Conservation (phyloP, 2,329 filamentous ascomycete genomes). For the Sarocladiaceae sp. region DNA sequence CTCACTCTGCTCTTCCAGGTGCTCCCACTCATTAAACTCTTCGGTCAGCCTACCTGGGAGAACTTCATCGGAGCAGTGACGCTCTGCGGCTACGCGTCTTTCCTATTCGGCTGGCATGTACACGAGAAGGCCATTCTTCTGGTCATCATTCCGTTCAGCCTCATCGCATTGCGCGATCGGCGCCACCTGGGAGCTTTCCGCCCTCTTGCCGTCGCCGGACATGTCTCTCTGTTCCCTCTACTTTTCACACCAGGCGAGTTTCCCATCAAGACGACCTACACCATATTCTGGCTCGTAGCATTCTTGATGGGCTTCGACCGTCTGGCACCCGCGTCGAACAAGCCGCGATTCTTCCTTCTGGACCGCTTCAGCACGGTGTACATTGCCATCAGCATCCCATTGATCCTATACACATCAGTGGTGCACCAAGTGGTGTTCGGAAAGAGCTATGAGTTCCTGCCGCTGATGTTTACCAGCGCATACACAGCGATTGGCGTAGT, state of each 20-base stretch:
- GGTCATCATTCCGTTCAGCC: slow-evolving; percentile 90
- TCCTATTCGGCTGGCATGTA: slow-evolving; percentile 97
- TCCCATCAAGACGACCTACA: slow-evolving; percentile 90
- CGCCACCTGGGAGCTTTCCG: slow-evolving; percentile 89
- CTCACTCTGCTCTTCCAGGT: slow-evolving; percentile 80
- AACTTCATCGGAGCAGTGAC: slow-evolving; percentile 86
- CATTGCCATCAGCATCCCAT: slow-evolving; percentile 81
- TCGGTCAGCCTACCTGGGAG: slow-evolving; percentile 74
- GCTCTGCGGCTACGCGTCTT: slow-evolving; percentile 91
- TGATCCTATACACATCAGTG: slow-evolving; percentile 85
- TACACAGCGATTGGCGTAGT: slow-evolving; percentile 94
- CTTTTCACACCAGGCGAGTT: slow-evolving; percentile 92
- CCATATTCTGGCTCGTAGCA: slow-evolving; percentile 82
- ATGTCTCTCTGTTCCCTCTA: slow-evolving; percentile 92
- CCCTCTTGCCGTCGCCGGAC: slow-evolving; percentile 85
- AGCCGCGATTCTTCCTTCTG: slow-evolving; percentile 80
- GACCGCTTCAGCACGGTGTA: slow-evolving; percentile 90
- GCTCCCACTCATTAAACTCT: slow-evolving; percentile 77
- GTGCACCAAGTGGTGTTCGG: slow-evolving; percentile 83
- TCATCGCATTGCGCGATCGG: slow-evolving; percentile 85
- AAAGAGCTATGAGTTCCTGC: slow-evolving; percentile 79
- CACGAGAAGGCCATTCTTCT: slow-evolving; percentile 96
- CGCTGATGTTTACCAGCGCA: slow-evolving; percentile 94
- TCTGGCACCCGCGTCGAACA: slow-evolving; percentile 76
- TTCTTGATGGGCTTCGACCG: slow-evolving; percentile 86